Percentiles rank a stretch among this genome's conserved stretches.
Evolutionary conservation across 306 rosid species (phyloP).

Genomic region (Macrotyloma uniflorum): DNA sequence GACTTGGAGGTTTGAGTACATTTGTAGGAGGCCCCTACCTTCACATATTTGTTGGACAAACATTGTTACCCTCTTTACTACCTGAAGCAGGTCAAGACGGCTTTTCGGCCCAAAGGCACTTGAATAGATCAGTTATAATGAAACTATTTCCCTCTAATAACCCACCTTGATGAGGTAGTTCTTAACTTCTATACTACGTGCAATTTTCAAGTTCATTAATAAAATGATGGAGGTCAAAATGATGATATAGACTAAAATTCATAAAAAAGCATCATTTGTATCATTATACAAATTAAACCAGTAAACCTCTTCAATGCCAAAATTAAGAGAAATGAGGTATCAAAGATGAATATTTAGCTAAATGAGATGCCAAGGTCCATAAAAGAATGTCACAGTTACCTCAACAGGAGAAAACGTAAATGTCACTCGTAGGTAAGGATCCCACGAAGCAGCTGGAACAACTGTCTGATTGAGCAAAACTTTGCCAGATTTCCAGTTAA

Average conservation of each 20-base stretch:
- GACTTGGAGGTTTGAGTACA: neutral
- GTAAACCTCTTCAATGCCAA: neutral
- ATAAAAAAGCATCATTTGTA: neutral
- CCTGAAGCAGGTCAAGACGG: neutral
- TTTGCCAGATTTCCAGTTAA: conserved; percentile 73
- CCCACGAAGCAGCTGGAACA: conserved; percentile 57
- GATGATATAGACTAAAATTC: neutral
- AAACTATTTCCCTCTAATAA: neutral
- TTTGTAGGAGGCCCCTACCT: neutral
- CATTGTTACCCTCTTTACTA: neutral
- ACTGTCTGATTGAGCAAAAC: conserved; percentile 57
- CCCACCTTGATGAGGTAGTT: neutral
- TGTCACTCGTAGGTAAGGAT: conserved; percentile 65
- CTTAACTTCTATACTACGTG: neutral
- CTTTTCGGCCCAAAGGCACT: neutral
- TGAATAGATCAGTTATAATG: neutral
- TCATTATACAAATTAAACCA: neutral
- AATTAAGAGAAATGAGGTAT: conserved; percentile 14
- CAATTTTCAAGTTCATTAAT: neutral
- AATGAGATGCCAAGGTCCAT: neutral
- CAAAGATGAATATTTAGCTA: neutral
- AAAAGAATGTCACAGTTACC: conserved; percentile 37
- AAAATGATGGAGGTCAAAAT: neutral
- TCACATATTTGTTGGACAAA: neutral
- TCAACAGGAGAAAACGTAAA: conserved; percentile 53